Evolutionary conservation across 1,139 yeast species (phyloP).

Genomic region (Scheffersomyces stambukii): DNA sequence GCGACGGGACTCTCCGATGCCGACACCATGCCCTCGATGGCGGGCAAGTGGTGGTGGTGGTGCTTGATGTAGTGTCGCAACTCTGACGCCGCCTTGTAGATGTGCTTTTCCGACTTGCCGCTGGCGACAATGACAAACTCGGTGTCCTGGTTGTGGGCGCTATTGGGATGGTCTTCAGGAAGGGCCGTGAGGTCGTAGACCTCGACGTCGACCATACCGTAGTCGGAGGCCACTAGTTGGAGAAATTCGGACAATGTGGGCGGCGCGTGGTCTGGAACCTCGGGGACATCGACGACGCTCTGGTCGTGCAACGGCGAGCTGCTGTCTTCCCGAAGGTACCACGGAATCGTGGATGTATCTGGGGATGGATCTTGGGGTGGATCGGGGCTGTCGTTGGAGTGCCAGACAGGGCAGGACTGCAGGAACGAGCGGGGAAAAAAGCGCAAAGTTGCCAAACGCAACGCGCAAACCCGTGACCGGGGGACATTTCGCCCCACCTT

Average conservation of each 20-base stretch:
- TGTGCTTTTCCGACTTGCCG: conserved; percentile 75
- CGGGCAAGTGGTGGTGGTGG: conserved; percentile 35
- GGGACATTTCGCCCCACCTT: no score
- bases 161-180: conserved; percentile 39
- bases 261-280: conserved; percentile 58
- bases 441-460: no score
- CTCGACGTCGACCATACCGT: conserved; percentile 61
- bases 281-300: conserved; percentile 31
- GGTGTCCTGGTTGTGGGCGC: conserved; percentile 25
- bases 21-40: conserved; percentile 69
- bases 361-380: no score
- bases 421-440: no score
- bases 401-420: no score
- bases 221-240: conserved; percentile 46
- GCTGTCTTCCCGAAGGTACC: conserved; percentile 58
- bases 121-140: conserved; percentile 63
- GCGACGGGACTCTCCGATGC: conserved; percentile 54
- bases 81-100: conserved; percentile 66
- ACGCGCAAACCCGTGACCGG: no score
- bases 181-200: conserved; percentile 47
- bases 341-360: conserved; percentile 49
- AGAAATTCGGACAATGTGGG: conserved; percentile 41
- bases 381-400: no score
- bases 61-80: conserved; percentile 40
- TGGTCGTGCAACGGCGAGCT: conserved; percentile 32